A percentile compares a stretch with the other conserved stretches of the same genome.
phyloP scores from a whole-genome alignment of 1,284 basidiomycete species.

The Cutaneotrichosporon spelunceum region DNA sequence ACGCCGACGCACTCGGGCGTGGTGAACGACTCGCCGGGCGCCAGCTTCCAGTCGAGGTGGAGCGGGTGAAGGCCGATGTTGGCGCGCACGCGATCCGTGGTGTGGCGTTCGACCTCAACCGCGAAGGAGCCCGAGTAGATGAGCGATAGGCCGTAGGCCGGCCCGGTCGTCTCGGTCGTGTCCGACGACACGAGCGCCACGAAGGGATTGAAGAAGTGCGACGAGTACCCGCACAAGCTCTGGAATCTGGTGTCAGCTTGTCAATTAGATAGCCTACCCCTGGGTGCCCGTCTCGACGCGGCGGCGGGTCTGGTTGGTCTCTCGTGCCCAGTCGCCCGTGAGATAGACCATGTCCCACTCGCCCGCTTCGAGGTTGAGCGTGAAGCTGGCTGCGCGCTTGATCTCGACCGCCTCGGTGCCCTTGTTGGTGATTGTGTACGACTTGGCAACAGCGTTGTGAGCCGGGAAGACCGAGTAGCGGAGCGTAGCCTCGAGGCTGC shows the following conservation, averaged over 20 bases:
- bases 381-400: constrained; percentile 27
- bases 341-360: constrained; percentile 33
- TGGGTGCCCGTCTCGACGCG: constrained; percentile 29
- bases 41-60: constrained; percentile 31
- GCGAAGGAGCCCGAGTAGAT: constrained; percentile 34
- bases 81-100: constrained; percentile 25
- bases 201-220: constrained; percentile 39
- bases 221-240: constrained; percentile 32
- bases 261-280: constrained; percentile 24
- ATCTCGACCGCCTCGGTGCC: constrained; percentile 21
- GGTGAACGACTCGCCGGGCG: constrained; percentile 27
- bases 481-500: constrained; percentile 19
- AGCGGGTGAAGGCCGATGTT: constrained; percentile 35
- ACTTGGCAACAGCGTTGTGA: constrained; percentile 23
- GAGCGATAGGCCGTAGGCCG: constrained; percentile 32
- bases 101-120: constrained; percentile 27
- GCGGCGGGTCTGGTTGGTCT: constrained; percentile 23
- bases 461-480: constrained; percentile 31
- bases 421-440: constrained; percentile 24
- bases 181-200: constrained; percentile 26
- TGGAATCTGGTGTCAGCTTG: constrained; percentile 26
- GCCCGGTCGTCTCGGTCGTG: constrained; percentile 29
- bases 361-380: constrained; percentile 26
- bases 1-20: constrained; percentile 38
- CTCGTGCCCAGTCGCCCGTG: constrained; percentile 35